A percentile compares a stretch with the other conserved stretches of the same genome.
phyloP scores from a whole-genome alignment of 2,329 filamentous ascomycete species.

The Hymenoscyphus fructigenus region DNA sequence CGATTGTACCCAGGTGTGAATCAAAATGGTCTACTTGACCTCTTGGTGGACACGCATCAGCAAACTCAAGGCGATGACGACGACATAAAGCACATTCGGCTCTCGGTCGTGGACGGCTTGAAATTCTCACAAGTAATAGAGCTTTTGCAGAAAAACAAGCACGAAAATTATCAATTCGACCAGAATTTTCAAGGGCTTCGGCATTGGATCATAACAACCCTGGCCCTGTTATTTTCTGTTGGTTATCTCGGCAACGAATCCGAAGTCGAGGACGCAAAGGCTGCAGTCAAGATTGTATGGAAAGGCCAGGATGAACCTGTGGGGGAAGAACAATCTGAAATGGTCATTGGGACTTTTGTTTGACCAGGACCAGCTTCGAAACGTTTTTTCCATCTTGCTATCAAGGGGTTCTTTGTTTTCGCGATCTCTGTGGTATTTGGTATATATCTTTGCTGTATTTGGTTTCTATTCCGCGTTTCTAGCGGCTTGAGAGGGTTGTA shows the following conservation, averaged over 20 bases:
- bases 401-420: background rate
- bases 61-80: background rate
- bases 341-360: conserved; percentile 4
- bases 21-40: background rate
- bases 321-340: background rate
- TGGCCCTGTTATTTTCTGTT: background rate
- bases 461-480: background rate
- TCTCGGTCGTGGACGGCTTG: background rate
- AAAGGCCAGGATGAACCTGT: background rate
- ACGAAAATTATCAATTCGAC: conserved; percentile 1
- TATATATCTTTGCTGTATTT: background rate
- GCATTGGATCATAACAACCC: conserved; percentile 3
- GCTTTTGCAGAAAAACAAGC: conserved; percentile 6
- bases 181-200: background rate
- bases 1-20: background rate
- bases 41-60: background rate
- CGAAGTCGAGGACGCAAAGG: conserved; percentile 6
- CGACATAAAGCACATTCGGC: background rate
- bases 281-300: background rate
- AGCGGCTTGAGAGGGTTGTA: background rate
- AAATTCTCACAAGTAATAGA: background rate
- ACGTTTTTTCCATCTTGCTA: background rate
- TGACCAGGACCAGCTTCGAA: background rate
- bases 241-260: conserved; percentile 5
- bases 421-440: background rate